Conservation (phyloP, 2,329 filamentous ascomycete genomes). For the Epichloe elymi region DNA sequence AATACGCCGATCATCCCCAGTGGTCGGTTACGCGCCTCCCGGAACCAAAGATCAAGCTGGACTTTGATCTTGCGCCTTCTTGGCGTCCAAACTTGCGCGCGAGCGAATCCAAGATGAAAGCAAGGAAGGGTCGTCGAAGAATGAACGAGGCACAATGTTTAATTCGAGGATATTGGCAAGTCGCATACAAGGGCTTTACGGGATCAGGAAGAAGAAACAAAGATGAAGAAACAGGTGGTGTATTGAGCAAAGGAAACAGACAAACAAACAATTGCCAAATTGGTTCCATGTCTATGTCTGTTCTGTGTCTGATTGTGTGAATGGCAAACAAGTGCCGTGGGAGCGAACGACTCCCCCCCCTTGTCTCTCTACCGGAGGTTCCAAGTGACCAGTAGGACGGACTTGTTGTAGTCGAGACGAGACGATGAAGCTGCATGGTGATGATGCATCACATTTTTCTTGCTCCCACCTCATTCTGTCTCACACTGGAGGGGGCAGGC, state of each 20-base stretch:
- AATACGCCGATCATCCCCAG: not conserved
- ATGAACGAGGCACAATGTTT: slow-evolving; percentile 6
- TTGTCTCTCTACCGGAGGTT: too few species aligned
- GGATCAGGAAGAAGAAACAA: not conserved
- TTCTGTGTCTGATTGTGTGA: too few species aligned
- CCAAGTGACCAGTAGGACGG: too few species aligned
- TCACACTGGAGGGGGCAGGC: too few species aligned
- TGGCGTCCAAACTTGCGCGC: slow-evolving; percentile 7
- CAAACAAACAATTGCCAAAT: not conserved
- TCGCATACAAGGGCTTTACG: slow-evolving; percentile 4
- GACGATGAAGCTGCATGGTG: too few species aligned
- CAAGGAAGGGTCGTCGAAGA: slow-evolving; percentile 3
- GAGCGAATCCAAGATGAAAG: not conserved
- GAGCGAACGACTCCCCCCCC: too few species aligned
- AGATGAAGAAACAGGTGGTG: not conserved
- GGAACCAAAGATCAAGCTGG: slow-evolving; percentile 13
- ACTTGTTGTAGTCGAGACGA: too few species aligned
- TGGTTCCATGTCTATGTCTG: not conserved
- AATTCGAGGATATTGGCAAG: slow-evolving; percentile 5
- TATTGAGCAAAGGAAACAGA: not conserved
- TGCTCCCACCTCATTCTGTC: too few species aligned
- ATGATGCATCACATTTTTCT: too few species aligned
- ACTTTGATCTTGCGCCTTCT: slow-evolving; percentile 17
- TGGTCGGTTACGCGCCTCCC: not conserved
- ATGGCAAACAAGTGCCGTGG: too few species aligned